A percentile compares a stretch with the other conserved stretches of the same genome.
Evolutionary conservation across 2,329 filamentous ascomycete genomes (phyloP).

Genomic region (Colletotrichum acutatum): DNA sequence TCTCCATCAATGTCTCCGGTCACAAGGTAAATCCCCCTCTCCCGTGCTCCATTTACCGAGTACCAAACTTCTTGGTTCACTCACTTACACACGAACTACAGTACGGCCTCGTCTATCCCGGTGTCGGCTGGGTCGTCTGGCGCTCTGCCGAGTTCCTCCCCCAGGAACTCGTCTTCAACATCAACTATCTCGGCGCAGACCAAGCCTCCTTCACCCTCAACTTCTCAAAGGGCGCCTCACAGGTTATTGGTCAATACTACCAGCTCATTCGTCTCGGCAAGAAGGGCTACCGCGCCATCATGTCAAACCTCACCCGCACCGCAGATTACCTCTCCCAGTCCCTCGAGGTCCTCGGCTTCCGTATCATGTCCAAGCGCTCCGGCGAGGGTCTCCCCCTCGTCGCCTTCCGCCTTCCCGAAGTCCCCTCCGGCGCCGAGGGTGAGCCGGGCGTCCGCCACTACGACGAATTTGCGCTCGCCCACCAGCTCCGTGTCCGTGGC

Average conservation of each 20-base stretch:
- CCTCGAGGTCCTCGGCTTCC: slow-evolving; percentile 80
- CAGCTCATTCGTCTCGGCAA: slow-evolving; percentile 95
- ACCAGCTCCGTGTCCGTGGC: slow-evolving; percentile 85
- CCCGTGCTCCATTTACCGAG: slow-evolving; percentile 42
- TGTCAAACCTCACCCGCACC: slow-evolving; percentile 91
- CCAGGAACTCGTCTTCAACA: slow-evolving; percentile 96
- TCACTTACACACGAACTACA: slow-evolving; percentile 36
- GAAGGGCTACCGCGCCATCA: slow-evolving; percentile 90
- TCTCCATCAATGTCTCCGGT: slow-evolving; percentile 93
- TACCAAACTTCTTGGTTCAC: neutral
- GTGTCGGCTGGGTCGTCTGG: slow-evolving; percentile 96
- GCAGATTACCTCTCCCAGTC: slow-evolving; percentile 85
- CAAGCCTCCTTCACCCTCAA: slow-evolving; percentile 97
- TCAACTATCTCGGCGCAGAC: slow-evolving; percentile 97
- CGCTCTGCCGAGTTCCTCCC: slow-evolving; percentile 84
- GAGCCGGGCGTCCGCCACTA: slow-evolving; percentile 56
- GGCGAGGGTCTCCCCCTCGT: slow-evolving; percentile 89
- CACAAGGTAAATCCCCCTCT: slow-evolving; percentile 76
- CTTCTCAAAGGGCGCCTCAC: slow-evolving; percentile 94
- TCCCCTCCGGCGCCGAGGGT: slow-evolving; percentile 54
- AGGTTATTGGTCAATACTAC: slow-evolving; percentile 98
- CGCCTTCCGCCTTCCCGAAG: slow-evolving; percentile 73
- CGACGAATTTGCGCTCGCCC: slow-evolving; percentile 83
- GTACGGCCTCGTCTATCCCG: slow-evolving; percentile 81
- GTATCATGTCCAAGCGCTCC: slow-evolving; percentile 85